Evolutionary conservation across 2,329 filamentous ascomycete genomes (phyloP), one percentile per base, ranked within the genome.

Genomic region (Arthrobotrys musiformis): DNA sequence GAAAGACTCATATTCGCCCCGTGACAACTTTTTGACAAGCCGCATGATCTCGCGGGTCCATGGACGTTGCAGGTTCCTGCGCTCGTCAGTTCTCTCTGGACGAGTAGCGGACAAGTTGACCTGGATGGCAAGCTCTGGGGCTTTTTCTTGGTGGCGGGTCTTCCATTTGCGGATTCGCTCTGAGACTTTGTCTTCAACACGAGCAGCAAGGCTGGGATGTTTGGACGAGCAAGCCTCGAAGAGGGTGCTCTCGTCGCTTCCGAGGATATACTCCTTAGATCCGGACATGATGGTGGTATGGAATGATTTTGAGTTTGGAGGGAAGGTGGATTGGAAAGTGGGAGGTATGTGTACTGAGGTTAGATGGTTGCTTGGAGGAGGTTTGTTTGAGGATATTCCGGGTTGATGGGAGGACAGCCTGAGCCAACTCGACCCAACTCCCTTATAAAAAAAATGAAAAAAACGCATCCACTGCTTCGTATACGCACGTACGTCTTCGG

Each of bases 11-110:
- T 67, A 67, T 1, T 74, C 24, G n/a, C 33, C 13, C 15, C 37
- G 37, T 8, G 33, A 28, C 13, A 74, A 40, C 4, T 54, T 37
- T 7, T 37, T 42, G 13, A 74, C 40, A 22, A 68, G 40, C 4
- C 62, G 40, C 22, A 13, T 54, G 22, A 67, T 68, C 22, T 74
- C 70, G 0, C 70, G 40, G 6, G 33, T 62, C 70, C 70, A 74
- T 13, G 70, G 70, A 19, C 70, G 62, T 5, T 67, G 24, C 13
- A 19, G 11, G 11, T 61, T 61, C 35, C 70, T 40, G 24, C 24
- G 15, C 17, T 44, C 11, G 5, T 42, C 61, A 1, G 50, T 44
- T 15, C n/a, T 17, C 13, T 67, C 70, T 1, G 70, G 70, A 15
- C 61, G 70, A 5, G 70, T 67, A 9, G 13, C 35, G 1, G 40